phyloP scores from a whole-genome alignment of 306 rosid genomes.

The Corylus avellana region DNA sequence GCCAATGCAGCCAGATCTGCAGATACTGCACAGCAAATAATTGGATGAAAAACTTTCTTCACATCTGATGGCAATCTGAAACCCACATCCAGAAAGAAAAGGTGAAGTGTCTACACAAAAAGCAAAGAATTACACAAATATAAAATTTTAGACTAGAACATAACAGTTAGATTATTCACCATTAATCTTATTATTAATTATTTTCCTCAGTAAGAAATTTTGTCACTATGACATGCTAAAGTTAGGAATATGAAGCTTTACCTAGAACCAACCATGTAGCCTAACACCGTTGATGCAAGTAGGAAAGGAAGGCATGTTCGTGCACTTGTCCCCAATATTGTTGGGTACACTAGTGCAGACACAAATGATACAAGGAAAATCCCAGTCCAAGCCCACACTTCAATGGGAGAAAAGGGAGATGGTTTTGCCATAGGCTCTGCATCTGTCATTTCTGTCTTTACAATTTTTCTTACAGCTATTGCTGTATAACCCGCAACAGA shows the following conservation, averaged over 20 bases:
- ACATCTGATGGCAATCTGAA: slow-evolving; percentile 73
- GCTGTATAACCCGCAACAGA: slow-evolving; percentile 89
- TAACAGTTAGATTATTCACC: background rate
- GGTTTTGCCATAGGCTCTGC: slow-evolving; percentile 95
- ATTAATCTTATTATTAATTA: background rate
- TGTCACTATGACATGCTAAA: slow-evolving; percentile 5
- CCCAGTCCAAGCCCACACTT: slow-evolving; percentile 75
- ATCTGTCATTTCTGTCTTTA: slow-evolving; percentile 74
- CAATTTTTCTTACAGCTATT: slow-evolving; percentile 77
- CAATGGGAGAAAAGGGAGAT: slow-evolving; percentile 73
- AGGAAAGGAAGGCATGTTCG: slow-evolving; percentile 93
- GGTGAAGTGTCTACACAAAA: slow-evolving; percentile 19
- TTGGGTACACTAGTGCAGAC: slow-evolving; percentile 65
- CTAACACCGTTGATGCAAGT: slow-evolving; percentile 87
- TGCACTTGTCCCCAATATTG: slow-evolving; percentile 79
- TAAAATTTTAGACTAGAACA: background rate
- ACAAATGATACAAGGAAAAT: slow-evolving; percentile 65
- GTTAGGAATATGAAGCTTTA: slow-evolving; percentile 40
- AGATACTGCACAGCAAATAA: slow-evolving; percentile 80
- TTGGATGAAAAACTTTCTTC: slow-evolving; percentile 91
- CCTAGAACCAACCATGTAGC: slow-evolving; percentile 90
- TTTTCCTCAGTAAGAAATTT: slow-evolving; percentile 1
- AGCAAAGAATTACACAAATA: slow-evolving; percentile 1
- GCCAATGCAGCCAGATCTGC: slow-evolving; percentile 83
- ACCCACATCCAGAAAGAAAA: slow-evolving; percentile 20